A percentile compares a stretch with the other conserved stretches of the same genome.
These are phyloP conservation scores for Pseudogymnoascus sp. DNA, from an alignment of 2,329 filamentous ascomycete species.

Conservation along the genomic window DNA sequence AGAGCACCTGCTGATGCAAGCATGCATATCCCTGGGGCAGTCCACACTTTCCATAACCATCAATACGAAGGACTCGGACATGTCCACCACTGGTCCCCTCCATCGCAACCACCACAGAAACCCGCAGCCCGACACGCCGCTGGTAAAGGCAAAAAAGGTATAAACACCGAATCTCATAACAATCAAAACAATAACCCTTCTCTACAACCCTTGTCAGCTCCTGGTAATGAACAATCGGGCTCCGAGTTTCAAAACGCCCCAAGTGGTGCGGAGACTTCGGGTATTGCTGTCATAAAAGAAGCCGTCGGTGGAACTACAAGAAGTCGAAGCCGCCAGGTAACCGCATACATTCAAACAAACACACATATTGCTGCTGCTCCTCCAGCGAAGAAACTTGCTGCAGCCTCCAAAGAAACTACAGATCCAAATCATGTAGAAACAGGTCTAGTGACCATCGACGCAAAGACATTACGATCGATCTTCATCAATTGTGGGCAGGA, in stretches of 20 bases:
- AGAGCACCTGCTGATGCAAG: background rate
- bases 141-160: slow-evolving; percentile 5
- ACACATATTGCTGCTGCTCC: background rate
- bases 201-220: background rate
- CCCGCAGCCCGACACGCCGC: background rate
- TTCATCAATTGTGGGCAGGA: background rate
- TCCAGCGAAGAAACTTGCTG: background rate
- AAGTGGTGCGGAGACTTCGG: slow-evolving; percentile 1
- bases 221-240: background rate
- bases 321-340: background rate
- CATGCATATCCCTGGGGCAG: background rate
- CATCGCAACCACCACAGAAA: background rate
- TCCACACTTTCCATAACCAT: background rate
- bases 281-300: background rate
- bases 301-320: background rate
- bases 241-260: background rate
- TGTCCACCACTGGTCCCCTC: background rate
- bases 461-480: background rate
- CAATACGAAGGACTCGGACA: background rate
- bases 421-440: background rate
- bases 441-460: background rate
- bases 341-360: background rate
- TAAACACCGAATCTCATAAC: background rate
- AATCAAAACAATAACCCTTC: background rate
- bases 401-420: background rate